Evolutionary conservation across 2,329 filamentous ascomycete genomes (phyloP).

Genomic region (Moelleriella libera): DNA sequence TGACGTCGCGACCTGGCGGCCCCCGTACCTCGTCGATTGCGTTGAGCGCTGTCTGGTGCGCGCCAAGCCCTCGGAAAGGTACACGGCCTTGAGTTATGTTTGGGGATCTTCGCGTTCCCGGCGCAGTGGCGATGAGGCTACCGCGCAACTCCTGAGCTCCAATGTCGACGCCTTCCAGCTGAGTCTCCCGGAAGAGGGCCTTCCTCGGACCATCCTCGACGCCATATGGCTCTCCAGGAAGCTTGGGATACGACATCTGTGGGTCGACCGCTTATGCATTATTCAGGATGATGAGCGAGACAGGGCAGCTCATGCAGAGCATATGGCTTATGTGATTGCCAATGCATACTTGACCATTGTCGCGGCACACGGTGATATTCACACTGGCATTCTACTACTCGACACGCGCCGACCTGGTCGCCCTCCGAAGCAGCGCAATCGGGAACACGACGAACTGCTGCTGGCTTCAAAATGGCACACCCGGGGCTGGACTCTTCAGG

Average conservation of each 20-base stretch:
- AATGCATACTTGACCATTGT: slow-evolving; percentile 30
- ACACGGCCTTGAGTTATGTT: slow-evolving; percentile 32
- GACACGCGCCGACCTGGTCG: slow-evolving; percentile 17
- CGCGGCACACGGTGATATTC: slow-evolving; percentile 24
- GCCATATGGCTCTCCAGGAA: slow-evolving; percentile 29
- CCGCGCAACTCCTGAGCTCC: slow-evolving; percentile 17
- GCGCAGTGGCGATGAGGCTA: slow-evolving; percentile 11
- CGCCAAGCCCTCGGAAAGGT: slow-evolving; percentile 22
- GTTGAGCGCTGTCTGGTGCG: slow-evolving; percentile 23
- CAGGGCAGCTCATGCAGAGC: slow-evolving; percentile 22
- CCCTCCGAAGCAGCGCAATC: slow-evolving; percentile 10
- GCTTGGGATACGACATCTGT: slow-evolving; percentile 27
- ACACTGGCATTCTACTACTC: slow-evolving; percentile 21
- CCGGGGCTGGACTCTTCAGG: slow-evolving; percentile 29
- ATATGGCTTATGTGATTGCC: slow-evolving; percentile 31
- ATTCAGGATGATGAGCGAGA: slow-evolving; percentile 27
- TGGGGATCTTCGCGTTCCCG: slow-evolving; percentile 18
- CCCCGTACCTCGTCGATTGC: slow-evolving; percentile 25
- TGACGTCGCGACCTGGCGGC: slow-evolving; percentile 20
- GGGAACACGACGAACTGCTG: slow-evolving; percentile 24
- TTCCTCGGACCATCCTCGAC: slow-evolving; percentile 27
- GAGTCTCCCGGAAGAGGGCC: slow-evolving; percentile 19
- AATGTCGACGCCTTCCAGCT: slow-evolving; percentile 22
- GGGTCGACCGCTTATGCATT: slow-evolving; percentile 31
- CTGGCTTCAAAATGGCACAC: slow-evolving; percentile 22